Percentiles rank a stretch among this genome's conserved stretches.
Conservation (phyloP, 495 filamentous ascomycete genomes). For the Chaetomium cochliodes region DNA sequence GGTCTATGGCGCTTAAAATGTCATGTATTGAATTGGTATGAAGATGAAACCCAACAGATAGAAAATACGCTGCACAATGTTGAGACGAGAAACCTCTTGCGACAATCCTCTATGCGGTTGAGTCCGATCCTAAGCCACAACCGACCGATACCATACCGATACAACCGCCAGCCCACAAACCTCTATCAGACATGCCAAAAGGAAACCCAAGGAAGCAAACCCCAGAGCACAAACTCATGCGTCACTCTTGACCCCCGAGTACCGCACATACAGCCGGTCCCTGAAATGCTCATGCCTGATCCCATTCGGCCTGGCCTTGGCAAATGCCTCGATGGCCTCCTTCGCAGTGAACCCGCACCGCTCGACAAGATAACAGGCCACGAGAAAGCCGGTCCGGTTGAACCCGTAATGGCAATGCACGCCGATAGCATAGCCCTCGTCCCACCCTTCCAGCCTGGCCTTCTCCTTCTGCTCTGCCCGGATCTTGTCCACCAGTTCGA, state of each 20-base stretch:
- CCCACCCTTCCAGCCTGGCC: slow-evolving; percentile 41
- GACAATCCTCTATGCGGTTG: slow-evolving; percentile 16
- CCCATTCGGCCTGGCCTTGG: slow-evolving; percentile 68
- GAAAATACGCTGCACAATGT: background rate
- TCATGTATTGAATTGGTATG: background rate
- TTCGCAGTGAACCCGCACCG: slow-evolving; percentile 67
- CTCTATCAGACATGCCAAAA: slow-evolving; percentile 10
- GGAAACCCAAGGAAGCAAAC: slow-evolving; percentile 4
- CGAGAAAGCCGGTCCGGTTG: slow-evolving; percentile 87
- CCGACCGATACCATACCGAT: background rate
- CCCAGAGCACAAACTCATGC: slow-evolving; percentile 1
- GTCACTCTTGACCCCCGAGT: slow-evolving; percentile 41
- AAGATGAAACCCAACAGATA: background rate
- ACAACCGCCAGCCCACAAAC: background rate
- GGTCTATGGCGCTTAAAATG: background rate
- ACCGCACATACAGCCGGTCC: slow-evolving; percentile 80
- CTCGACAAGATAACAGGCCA: slow-evolving; percentile 90
- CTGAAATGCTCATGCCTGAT: slow-evolving; percentile 89
- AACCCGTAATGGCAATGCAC: slow-evolving; percentile 97
- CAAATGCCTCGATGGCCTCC: slow-evolving; percentile 80
- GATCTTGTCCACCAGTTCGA: slow-evolving; percentile 72
- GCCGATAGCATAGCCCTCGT: slow-evolving; percentile 56
- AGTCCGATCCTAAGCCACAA: slow-evolving; percentile 7
- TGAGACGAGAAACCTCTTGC: slow-evolving; percentile 6
- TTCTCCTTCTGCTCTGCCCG: slow-evolving; percentile 49